Base-by-base conservation (phyloP, 805 yeast genomes). In the Nakazawaea pomicola region DNA sequence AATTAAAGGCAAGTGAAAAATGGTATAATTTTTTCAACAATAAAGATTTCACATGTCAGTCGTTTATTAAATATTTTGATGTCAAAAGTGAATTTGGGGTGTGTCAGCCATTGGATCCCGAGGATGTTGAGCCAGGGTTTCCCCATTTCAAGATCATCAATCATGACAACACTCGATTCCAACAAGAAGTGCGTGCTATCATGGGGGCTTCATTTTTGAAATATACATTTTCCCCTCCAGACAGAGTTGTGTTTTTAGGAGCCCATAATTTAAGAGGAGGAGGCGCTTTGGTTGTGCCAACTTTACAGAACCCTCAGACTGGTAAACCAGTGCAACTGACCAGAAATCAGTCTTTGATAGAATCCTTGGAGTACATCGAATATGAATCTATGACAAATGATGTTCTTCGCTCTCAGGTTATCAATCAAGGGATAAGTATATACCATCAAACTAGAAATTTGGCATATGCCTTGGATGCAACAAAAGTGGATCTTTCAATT, bases 181-280 rank as follows among this genome's bases (percentile, higher is more conserved):
- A 61, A 4, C 57, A 49, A 23, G 60, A 55, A 10, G 62, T 64
- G 1, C 50, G 71, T 25, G 41, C 51, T 4, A 45, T 59, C 2
- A 43, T 60, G 40, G 71, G 71, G 0, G 61, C 61, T 0, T 52
- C 55, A 15, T 67, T 63, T 46, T 43, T 70, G 14, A 46, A 55
- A 17, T 51, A 56, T 38, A 15, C 48, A 2, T 57, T 62, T 20
- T 58, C 65, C 0, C 47, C 52, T 1, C 68, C 74, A 1, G 45
- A 56, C 3, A 49, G 65, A 34, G 36, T 64, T 4, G 53, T 55
- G 2, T 51, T 65, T 31, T 36, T 64, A 7, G 68, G 69, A 6
- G 56, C 52, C 3, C 58, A 53, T 19, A 12, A n/a, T 10, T 33
- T 8, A 8, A 23, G 25, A 8, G 25, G 25, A 23, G 7, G 10